Conservation (phyloP, 768 basidiomycete species). For the Lentinus tigrinus region DNA sequence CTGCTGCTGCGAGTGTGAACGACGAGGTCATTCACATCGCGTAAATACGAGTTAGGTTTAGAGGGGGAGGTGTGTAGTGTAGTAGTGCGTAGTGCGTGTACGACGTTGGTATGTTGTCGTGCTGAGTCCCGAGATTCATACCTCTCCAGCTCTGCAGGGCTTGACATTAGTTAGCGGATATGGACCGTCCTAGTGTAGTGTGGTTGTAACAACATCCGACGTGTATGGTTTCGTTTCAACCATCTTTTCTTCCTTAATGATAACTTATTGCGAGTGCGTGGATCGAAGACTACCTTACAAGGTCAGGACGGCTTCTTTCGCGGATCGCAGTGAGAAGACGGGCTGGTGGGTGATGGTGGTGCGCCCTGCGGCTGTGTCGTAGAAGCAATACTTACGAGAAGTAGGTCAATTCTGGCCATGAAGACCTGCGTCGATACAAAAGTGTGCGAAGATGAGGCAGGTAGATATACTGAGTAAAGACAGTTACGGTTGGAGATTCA, state of each 20-base stretch:
- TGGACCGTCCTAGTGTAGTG: not conserved
- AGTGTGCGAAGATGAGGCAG: too few relatives aligned
- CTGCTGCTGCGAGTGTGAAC: not conserved
- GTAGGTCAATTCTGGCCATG: too few relatives aligned
- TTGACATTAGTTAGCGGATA: not conserved
- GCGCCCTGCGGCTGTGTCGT: too few relatives aligned
- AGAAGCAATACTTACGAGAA: too few relatives aligned
- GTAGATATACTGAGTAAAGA: too few relatives aligned
- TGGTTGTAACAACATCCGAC: slow-evolving; percentile 2
- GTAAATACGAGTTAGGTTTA: not conserved
- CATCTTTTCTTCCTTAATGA: not conserved
- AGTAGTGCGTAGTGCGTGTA: not conserved
- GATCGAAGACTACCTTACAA: not conserved
- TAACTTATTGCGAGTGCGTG: slow-evolving; percentile 2
- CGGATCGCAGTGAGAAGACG: too few relatives aligned
- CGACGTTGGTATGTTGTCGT: not conserved
- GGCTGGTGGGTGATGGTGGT: too few relatives aligned
- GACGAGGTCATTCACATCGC: not conserved
- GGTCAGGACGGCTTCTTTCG: not conserved
- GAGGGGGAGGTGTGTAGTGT: not conserved
- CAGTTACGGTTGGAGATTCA: not conserved
- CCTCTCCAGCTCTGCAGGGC: not conserved
- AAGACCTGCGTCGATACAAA: too few relatives aligned
- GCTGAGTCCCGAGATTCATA: not conserved
- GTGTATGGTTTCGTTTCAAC: slow-evolving; percentile 6